Evolutionary conservation across 352 stramenopile genomes (phyloP).

Genomic region (Pythium monospermum): DNA sequence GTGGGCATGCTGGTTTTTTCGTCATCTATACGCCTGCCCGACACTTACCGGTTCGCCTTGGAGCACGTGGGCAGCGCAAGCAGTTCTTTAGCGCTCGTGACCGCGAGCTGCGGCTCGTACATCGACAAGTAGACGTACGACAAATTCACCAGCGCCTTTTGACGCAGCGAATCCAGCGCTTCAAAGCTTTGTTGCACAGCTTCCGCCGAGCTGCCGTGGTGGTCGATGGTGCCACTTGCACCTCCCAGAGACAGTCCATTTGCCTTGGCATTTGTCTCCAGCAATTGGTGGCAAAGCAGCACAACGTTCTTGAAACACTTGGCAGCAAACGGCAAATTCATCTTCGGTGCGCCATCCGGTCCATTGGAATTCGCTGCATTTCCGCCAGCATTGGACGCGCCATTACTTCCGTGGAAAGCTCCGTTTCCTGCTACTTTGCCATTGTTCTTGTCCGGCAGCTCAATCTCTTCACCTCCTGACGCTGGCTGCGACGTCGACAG

Average conservation of each 20-base stretch:
- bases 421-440: too few species aligned
- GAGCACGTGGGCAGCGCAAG: conserved; percentile 61
- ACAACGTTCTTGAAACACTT: conserved; percentile 89
- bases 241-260: conserved; percentile 12
- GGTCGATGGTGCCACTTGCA: conserved; percentile 1
- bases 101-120: conserved; percentile 86
- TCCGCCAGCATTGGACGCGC: too few species aligned
- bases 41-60: conserved; percentile 59
- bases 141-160: conserved; percentile 85
- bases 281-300: conserved; percentile 74
- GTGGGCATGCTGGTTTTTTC: too few species aligned
- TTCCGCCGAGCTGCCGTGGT: conserved; percentile 21
- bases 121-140: conserved; percentile 90
- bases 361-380: conserved; percentile 16
- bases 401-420: too few species aligned
- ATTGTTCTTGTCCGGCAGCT: conserved; percentile 62
- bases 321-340: conserved; percentile 79
- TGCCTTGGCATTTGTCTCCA: conserved; percentile 30
- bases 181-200: conserved; percentile 36
- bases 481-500: conserved; percentile 63
- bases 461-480: conserved; percentile 58
- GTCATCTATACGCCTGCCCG: too few species aligned
- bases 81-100: conserved; percentile 79
- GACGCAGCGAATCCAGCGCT: conserved; percentile 61
- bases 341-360: conserved; percentile 45